Evolutionary conservation across 306 rosid genomes (phyloP), one percentile per base, ranked within the genome.

Genomic region (Parietaria judaica): DNA sequence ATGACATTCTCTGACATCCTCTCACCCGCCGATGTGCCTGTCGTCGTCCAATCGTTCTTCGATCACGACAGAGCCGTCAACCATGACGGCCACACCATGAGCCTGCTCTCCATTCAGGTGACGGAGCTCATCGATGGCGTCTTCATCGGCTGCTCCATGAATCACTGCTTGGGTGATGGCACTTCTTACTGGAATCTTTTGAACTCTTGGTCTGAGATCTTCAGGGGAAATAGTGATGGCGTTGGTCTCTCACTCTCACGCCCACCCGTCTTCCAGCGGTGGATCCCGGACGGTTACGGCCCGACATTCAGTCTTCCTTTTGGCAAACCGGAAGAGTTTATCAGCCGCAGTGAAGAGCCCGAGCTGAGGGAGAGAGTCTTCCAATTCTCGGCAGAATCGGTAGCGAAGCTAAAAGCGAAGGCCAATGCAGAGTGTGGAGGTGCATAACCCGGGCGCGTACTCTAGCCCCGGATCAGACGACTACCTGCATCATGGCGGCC

Each of bases 321-420:
- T 75, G 66, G 70, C 37, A 66, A 72, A 14, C 70, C 61, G 0
- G 71, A 75, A 13, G 76, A 82, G 60, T 75, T 82, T 41, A 47
- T 76, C 4, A 11, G 43, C 31, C 73, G 79, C 61, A 63, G 4
- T 48, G 79, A 72, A 45, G 37, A 68, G 4, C 76, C 86, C 0
- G 2, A 17, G 1, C 51, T 85, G 1, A 62, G 76, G 34, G 84
- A 75, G 53, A 80, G 80, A 47, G 9, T 85, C 34, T 82, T 82
- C 64, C 86, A 73, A 10, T 80, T 82, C 35, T 35, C 84, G 4
- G 60, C 78, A 0, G 76, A 80, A 44, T 68, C 76, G 0, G 60
- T 82, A 2, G 76, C 83, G 0, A 82, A 75, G 7, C 51, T 85
- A 8, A 85, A 85, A 78, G 77, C 70, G 38, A 78, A 60, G 51